Evolutionary conservation across 805 yeast genomes (phyloP).

Genomic region (Wickerhamiella kurtzmanii): DNA sequence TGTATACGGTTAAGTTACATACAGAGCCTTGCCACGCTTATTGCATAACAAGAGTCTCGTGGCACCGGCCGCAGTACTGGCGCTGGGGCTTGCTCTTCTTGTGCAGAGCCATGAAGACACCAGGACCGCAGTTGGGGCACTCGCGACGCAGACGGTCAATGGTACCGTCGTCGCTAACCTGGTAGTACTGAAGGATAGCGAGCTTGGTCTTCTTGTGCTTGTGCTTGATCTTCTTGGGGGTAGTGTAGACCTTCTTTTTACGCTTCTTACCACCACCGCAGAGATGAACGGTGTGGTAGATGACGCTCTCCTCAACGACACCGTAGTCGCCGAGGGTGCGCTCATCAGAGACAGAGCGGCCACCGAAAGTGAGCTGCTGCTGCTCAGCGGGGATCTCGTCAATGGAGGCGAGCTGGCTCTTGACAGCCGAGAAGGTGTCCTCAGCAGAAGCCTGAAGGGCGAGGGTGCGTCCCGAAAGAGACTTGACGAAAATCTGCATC

Average conservation of each 20-base stretch:
- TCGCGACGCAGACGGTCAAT: conserved; percentile 98
- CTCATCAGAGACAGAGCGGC: conserved; percentile 89
- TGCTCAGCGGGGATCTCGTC: conserved; percentile 98
- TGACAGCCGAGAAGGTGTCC: conserved; percentile 94
- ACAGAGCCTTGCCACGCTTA: no score
- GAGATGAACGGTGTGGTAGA: conserved; percentile 91
- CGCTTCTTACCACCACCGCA: conserved; percentile 99
- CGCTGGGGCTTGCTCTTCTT: conserved; percentile 90
- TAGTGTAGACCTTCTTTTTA: conserved; percentile 99
- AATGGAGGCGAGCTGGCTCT: conserved; percentile 92
- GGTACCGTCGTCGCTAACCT: conserved; percentile 96
- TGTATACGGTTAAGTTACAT: no score
- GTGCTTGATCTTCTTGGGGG: conserved; percentile 99
- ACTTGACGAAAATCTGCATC: conserved; percentile 85
- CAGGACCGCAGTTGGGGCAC: conserved; percentile 97
- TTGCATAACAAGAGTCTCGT: conserved; percentile 64
- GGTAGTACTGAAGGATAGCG: conserved; percentile 98
- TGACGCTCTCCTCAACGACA: conserved; percentile 94
- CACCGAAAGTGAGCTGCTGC: conserved; percentile 94
- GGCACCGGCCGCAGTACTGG: conserved; percentile 99
- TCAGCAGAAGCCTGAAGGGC: conserved; percentile 96
- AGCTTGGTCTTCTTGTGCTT: conserved; percentile 98
- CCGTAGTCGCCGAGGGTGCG: conserved; percentile 95
- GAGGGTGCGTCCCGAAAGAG: conserved; percentile 98
- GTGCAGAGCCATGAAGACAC: conserved; percentile 95